These are phyloP conservation scores for Penicillium sp. DNA, from an alignment of 2,329 filamentous ascomycete genomes.

Conservation along the genomic window DNA sequence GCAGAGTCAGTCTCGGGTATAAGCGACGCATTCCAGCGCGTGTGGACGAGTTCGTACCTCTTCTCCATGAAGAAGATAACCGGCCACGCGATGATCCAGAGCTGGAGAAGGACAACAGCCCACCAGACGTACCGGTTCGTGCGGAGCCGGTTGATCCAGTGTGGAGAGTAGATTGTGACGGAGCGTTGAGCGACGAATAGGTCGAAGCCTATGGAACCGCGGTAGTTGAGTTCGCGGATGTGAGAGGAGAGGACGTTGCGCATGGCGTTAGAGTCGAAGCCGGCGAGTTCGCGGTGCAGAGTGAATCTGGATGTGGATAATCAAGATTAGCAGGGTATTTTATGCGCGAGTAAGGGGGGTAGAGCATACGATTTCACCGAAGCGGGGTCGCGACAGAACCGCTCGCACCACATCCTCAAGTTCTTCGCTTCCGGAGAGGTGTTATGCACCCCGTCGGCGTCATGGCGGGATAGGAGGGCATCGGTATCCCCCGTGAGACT, in stretches of 20 bases:
- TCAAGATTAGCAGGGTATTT: neutral
- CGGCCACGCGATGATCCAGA: conserved; percentile 44
- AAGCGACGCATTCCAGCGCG: conserved; percentile 34
- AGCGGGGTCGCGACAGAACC: conserved; percentile 38
- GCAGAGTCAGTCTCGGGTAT: conserved; percentile 9
- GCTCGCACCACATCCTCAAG: conserved; percentile 34
- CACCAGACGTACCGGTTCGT: conserved; percentile 38
- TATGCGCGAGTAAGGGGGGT: neutral
- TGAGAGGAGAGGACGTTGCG: conserved; percentile 34
- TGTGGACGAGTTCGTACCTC: conserved; percentile 36
- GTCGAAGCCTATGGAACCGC: conserved; percentile 31
- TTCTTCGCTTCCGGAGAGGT: neutral
- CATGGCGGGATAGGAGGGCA: conserved; percentile 14
- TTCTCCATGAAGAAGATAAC: conserved; percentile 40
- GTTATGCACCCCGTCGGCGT: neutral
- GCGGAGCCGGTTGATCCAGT: conserved; percentile 41
- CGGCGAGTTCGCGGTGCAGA: conserved; percentile 32
- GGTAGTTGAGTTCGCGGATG: conserved; percentile 42
- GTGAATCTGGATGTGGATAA: conserved; percentile 25
- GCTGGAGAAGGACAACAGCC: conserved; percentile 37
- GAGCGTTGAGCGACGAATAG: conserved; percentile 27
- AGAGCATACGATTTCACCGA: conserved; percentile 38
- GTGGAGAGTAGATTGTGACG: conserved; percentile 41
- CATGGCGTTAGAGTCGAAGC: conserved; percentile 31
- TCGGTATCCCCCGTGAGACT: conserved; percentile 11